Evolutionary conservation across 345 rosid genomes (phyloP).

Genomic region (Gossypium mustelinum): DNA sequence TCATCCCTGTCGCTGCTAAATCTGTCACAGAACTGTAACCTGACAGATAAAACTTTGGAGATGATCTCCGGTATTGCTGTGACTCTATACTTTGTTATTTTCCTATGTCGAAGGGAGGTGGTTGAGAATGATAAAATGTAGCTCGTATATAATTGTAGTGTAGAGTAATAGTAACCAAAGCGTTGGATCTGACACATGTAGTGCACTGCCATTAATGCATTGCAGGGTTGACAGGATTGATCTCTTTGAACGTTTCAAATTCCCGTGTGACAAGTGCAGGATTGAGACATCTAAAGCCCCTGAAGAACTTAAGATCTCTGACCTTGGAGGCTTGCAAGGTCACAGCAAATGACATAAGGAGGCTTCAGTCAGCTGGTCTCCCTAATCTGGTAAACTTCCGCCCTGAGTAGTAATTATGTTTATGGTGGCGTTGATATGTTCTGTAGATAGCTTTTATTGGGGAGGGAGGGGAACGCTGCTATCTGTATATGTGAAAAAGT

Average conservation of each 20-base stretch:
- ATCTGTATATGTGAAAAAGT: background rate
- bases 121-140: background rate
- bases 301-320: conserved; percentile 71
- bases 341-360: conserved; percentile 60
- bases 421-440: background rate
- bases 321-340: conserved; percentile 81
- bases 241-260: conserved; percentile 72
- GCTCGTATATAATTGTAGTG: background rate
- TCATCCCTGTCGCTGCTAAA: conserved; percentile 57
- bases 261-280: conserved; percentile 73
- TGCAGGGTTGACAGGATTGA: conserved; percentile 70
- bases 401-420: conserved; percentile 41
- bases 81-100: too few species aligned
- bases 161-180: too few species aligned
- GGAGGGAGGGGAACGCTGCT: background rate
- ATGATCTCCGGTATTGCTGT: conserved; percentile 58
- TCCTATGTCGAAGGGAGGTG: background rate
- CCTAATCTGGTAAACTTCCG: conserved; percentile 75
- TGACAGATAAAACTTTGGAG: conserved; percentile 78
- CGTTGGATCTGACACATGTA: background rate
- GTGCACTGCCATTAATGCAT: conserved; percentile 14
- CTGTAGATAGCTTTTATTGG: conserved; percentile 19
- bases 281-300: conserved; percentile 56
- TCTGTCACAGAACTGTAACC: conserved; percentile 77
- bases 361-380: conserved; percentile 64